Evolutionary conservation across 768 basidiomycete genomes (phyloP).

Genomic region (Panellus pusillus): DNA sequence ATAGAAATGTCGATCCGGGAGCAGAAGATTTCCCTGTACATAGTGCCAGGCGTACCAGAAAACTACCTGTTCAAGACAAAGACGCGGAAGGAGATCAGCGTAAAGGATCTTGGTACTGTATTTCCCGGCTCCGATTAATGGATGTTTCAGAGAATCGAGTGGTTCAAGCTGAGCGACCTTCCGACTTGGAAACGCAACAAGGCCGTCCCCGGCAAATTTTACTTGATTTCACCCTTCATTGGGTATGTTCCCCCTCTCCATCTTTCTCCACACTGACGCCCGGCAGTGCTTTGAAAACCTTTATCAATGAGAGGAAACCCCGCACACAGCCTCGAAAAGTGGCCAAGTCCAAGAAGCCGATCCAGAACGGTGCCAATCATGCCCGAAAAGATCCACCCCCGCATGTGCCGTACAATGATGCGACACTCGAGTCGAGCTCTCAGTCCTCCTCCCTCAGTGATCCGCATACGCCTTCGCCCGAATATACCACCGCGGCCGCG

Average conservation of each 20-base stretch:
- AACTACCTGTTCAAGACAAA: constrained; percentile 88
- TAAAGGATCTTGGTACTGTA: constrained; percentile 39
- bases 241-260: constrained; percentile 45
- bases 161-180: constrained; percentile 87
- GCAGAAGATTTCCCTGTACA: constrained; percentile 87
- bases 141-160: constrained; percentile 84
- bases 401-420: constrained; percentile 31
- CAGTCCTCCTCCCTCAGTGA: constrained; percentile 62
- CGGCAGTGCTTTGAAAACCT: constrained; percentile 59
- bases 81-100: constrained; percentile 98
- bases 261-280: constrained; percentile 6
- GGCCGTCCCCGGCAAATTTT: constrained; percentile 76
- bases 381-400: constrained; percentile 18
- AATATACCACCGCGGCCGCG: constrained; percentile 42
- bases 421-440: constrained; percentile 64
- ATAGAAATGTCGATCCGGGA: constrained; percentile 88
- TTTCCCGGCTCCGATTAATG: constrained; percentile 17
- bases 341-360: constrained; percentile 27
- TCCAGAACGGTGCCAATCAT: constrained; percentile 21
- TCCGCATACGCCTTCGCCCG: constrained; percentile 65
- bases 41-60: constrained; percentile 87
- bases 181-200: constrained; percentile 91
- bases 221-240: constrained; percentile 94
- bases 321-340: constrained; percentile 43
- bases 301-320: constrained; percentile 65